A percentile compares a stretch with the other conserved stretches of the same genome.
phyloP scores from a whole-genome alignment of 495 filamentous ascomycete species.

The Aspergillus nidulans region DNA sequence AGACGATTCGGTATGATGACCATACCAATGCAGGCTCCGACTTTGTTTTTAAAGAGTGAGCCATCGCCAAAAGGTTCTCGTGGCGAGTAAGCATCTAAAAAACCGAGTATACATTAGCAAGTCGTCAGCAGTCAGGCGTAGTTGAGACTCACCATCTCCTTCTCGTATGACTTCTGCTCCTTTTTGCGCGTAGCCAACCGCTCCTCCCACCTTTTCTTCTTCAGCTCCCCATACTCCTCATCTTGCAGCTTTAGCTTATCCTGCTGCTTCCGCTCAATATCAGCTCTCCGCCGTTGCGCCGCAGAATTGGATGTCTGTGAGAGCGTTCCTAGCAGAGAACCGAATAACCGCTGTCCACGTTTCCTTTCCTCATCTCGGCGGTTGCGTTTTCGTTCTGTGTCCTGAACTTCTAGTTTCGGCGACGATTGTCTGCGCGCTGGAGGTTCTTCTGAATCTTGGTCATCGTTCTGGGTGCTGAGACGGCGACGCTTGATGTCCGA shows the following conservation, averaged over 20 bases:
- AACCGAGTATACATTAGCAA: background rate
- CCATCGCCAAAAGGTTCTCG: conserved; percentile 63
- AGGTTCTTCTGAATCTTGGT: conserved; percentile 11
- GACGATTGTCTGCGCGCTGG: conserved; percentile 14
- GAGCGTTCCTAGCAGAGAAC: conserved; percentile 79
- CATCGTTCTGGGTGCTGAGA: conserved; percentile 30
- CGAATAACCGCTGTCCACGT: conserved; percentile 85
- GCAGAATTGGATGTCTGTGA: conserved; percentile 66
- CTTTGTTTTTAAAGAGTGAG: conserved; percentile 70
- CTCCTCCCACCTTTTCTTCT: conserved; percentile 58
- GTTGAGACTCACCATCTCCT: conserved; percentile 64
- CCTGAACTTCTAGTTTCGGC: conserved; percentile 20
- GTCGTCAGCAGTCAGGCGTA: background rate
- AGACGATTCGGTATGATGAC: background rate
- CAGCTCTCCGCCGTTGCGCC: conserved; percentile 72
- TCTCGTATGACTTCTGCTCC: conserved; percentile 74
- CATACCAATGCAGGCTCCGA: conserved; percentile 74
- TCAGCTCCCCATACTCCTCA: conserved; percentile 65
- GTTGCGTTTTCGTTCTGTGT: conserved; percentile 41
- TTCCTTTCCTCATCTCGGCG: conserved; percentile 68
- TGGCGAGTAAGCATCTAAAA: conserved; percentile 77
- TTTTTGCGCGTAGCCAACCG: conserved; percentile 54
- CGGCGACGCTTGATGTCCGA: conserved; percentile 54
- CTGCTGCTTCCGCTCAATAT: conserved; percentile 87
- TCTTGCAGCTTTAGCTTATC: conserved; percentile 74